Percentiles rank a stretch among this genome's conserved stretches.
Evolutionary conservation across 805 yeast species (phyloP).

Genomic region (Ogataea wickerhamii): DNA sequence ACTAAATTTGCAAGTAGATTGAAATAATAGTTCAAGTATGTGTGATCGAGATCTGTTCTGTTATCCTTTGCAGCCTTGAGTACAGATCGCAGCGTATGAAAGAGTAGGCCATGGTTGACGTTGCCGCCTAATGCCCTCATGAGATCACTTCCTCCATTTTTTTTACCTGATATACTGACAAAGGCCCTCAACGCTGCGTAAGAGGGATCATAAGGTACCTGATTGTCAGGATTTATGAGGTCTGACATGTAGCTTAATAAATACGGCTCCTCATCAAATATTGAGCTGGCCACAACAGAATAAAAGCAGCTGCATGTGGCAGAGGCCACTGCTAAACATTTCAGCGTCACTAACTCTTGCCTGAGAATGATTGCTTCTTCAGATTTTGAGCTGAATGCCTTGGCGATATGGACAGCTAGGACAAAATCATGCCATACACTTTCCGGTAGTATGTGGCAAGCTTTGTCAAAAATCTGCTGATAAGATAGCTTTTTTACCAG

Average conservation of each 20-base stretch:
- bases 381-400: slow-evolving; percentile 60
- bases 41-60: slow-evolving; percentile 22
- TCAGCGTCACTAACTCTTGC: slow-evolving; percentile 54
- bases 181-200: slow-evolving; percentile 62
- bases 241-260: slow-evolving; percentile 67
- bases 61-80: slow-evolving; percentile 43
- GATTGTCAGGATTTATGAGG: slow-evolving; percentile 62
- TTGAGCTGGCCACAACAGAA: slow-evolving; percentile 55
- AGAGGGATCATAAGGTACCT: slow-evolving; percentile 50
- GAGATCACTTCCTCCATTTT: slow-evolving; percentile 71
- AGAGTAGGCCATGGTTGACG: slow-evolving; percentile 78
- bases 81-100: slow-evolving; percentile 67
- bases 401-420: slow-evolving; percentile 59
- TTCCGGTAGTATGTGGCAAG: slow-evolving; percentile 52
- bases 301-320: slow-evolving; percentile 54
- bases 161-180: slow-evolving; percentile 63
- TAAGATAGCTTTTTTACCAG: slow-evolving; percentile 50
- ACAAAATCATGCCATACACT: slow-evolving; percentile 64
- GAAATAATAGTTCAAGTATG: slow-evolving; percentile 43
- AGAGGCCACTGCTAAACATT: slow-evolving; percentile 65
- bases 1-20: slow-evolving; percentile 60
- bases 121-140: slow-evolving; percentile 79
- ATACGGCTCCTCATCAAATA: slow-evolving; percentile 72
- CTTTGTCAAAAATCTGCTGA: slow-evolving; percentile 64
- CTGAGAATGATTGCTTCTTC: slow-evolving; percentile 54